Conservation (phyloP, 441 rosid genomes). For the Capsella rubella region DNA sequence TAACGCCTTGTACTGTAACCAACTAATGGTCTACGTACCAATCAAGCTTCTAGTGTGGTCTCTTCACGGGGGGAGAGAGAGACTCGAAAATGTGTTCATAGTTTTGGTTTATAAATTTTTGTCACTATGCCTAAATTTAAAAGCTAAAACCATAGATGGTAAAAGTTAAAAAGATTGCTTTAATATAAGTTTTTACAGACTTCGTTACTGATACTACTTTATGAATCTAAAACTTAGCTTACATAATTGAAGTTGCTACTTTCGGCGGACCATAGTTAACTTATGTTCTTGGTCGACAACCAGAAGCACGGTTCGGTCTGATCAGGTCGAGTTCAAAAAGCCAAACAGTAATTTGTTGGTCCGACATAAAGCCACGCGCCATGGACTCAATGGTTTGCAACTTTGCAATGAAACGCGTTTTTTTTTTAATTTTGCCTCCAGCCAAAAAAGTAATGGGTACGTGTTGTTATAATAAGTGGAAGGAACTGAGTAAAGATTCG, state of each 20-base stretch:
- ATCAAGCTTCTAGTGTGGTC: background rate
- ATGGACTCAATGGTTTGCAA: slow-evolving; percentile 27
- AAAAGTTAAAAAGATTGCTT: background rate
- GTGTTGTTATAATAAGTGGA: slow-evolving; percentile 36
- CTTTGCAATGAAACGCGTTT: slow-evolving; percentile 37
- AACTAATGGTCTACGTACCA: background rate
- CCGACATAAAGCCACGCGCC: slow-evolving; percentile 31
- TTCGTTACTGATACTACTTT: background rate
- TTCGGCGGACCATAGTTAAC: background rate
- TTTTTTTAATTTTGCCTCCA: background rate
- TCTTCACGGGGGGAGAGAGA: background rate
- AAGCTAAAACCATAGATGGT: background rate
- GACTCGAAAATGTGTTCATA: background rate
- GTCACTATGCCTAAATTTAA: background rate
- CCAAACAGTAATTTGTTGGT: background rate
- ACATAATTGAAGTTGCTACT: background rate
- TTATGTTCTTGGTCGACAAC: slow-evolving; percentile 3
- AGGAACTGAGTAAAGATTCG: slow-evolving; percentile 37
- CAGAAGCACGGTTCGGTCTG: slow-evolving; percentile 29
- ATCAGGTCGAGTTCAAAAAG: background rate
- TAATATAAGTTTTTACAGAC: background rate
- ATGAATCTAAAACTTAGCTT: background rate
- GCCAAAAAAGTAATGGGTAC: slow-evolving; percentile 28
- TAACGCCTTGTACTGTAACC: background rate
- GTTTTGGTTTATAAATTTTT: background rate